Percentiles rank a stretch among this genome's conserved stretches.
Conservation (phyloP, 75 land plant genomes). For the Adiantum capillusveneris region DNA sequence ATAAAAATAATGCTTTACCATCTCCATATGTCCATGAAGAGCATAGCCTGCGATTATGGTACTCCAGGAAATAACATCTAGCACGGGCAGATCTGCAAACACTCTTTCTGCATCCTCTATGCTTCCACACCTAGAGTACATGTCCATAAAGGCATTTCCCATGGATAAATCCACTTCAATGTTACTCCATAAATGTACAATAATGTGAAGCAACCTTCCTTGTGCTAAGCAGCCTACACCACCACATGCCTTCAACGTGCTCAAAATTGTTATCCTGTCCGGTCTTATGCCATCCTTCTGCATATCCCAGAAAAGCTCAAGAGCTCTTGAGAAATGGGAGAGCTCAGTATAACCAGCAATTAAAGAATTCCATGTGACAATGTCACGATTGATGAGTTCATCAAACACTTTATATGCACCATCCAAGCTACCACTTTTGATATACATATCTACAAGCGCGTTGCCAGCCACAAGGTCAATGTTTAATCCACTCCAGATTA, state of each 20-base stretch:
- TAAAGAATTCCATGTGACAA: conserved; percentile 17
- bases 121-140: conserved; percentile 34
- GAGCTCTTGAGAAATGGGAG: background rate
- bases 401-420: conserved; percentile 19
- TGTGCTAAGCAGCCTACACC: background rate
- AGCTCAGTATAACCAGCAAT: conserved; percentile 12
- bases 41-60: conserved; percentile 31
- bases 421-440: conserved; percentile 10
- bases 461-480: conserved; percentile 7
- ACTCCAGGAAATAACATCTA: conserved; percentile 22
- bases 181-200: background rate
- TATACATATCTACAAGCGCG: conserved; percentile 15
- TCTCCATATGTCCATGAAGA: conserved; percentile 10
- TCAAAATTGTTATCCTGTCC: background rate
- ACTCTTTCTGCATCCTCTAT: conserved; percentile 10
- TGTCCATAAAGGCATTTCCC: conserved; percentile 19
- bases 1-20: conserved; percentile 9
- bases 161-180: conserved; percentile 5
- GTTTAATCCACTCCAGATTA: conserved; percentile 8
- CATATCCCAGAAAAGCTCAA: conserved; percentile 4
- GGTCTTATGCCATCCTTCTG: background rate
- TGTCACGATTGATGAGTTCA: conserved; percentile 7
- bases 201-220: conserved; percentile 3
- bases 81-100: conserved; percentile 5
- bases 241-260: conserved; percentile 7